phyloP scores from a whole-genome alignment of 2,329 filamentous ascomycete species.

The Coleophoma cylindrospora region DNA sequence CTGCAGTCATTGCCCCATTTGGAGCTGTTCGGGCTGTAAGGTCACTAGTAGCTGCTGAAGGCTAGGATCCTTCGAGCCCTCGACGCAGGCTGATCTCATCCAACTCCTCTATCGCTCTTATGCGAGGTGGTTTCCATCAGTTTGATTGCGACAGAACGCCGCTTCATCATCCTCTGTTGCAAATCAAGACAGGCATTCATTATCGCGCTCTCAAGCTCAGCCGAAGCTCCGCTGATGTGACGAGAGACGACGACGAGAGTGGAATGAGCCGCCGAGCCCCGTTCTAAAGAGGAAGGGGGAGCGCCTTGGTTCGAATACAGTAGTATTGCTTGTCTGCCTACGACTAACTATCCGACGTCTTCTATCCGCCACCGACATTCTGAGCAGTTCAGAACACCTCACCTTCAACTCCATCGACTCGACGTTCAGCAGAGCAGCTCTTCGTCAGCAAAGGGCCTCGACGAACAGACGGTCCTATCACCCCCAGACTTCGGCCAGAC shows the following conservation, averaged over 20 bases:
- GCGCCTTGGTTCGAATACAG: too few species aligned
- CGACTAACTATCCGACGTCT: too few species aligned
- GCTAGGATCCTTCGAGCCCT: not conserved
- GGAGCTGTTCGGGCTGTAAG: not conserved
- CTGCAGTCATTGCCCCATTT: constrained; percentile 6
- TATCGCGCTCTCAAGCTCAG: not conserved
- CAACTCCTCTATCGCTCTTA: not conserved
- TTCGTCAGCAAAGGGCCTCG: too few species aligned
- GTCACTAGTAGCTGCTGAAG: constrained; percentile 6
- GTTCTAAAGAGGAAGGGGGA: not conserved
- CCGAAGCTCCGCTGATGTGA: not conserved
- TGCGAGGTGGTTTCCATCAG: constrained; percentile 4
- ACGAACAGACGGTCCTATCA: too few species aligned
- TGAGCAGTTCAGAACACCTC: too few species aligned
- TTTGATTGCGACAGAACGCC: constrained; percentile 5
- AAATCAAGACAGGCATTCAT: not conserved
- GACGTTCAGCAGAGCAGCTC: too few species aligned
- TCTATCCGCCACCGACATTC: too few species aligned
- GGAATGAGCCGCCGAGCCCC: not conserved
- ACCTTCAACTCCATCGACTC: too few species aligned
- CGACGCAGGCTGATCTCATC: constrained; percentile 6
- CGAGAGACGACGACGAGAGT: not conserved
- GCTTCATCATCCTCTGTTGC: constrained; percentile 2
- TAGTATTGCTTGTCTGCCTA: too few species aligned
- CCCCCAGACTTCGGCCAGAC: not conserved